Conservation (phyloP, 495 filamentous ascomycete genomes). For the Entonaema liquescens region DNA sequence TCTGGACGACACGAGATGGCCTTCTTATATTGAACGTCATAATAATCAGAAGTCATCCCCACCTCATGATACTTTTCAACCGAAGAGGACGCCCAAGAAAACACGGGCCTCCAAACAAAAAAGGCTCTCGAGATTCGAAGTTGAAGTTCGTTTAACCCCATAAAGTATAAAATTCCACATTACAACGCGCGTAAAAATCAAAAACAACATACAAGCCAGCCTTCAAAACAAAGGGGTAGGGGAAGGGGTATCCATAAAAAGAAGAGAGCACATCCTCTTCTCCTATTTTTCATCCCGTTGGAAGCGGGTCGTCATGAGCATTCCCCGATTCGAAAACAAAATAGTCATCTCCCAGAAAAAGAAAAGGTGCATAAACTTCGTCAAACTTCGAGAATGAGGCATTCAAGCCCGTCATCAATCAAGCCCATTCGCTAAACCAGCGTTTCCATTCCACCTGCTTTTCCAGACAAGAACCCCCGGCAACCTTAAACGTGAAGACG, state of each 20-base stretch:
- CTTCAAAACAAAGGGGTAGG: neutral
- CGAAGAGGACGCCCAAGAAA: neutral
- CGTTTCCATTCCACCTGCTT: conserved; percentile 7
- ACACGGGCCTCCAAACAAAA: neutral
- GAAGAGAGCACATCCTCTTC: conserved; percentile 18
- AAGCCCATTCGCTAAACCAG: conserved; percentile 9
- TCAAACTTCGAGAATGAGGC: conserved; percentile 11
- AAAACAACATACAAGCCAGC: conserved; percentile 23
- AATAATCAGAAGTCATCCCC: conserved; percentile 2
- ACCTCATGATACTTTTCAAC: neutral
- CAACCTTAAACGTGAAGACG: conserved; percentile 8
- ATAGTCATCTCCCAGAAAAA: conserved; percentile 5
- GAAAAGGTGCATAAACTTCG: conserved; percentile 17
- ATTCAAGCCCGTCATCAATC: conserved; percentile 17
- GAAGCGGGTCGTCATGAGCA: conserved; percentile 18
- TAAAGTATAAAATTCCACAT: conserved; percentile 29
- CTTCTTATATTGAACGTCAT: conserved; percentile 8
- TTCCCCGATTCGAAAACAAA: conserved; percentile 21
- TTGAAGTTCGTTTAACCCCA: neutral
- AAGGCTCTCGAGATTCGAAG: neutral
- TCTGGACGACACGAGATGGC: conserved; percentile 2
- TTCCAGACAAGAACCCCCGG: conserved; percentile 16
- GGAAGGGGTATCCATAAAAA: conserved; percentile 38
- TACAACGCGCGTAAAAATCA: conserved; percentile 6
- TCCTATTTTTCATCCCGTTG: conserved; percentile 24